Evolutionary conservation across 305 asterid genomes (phyloP).

Genomic region (Lippia alba): DNA sequence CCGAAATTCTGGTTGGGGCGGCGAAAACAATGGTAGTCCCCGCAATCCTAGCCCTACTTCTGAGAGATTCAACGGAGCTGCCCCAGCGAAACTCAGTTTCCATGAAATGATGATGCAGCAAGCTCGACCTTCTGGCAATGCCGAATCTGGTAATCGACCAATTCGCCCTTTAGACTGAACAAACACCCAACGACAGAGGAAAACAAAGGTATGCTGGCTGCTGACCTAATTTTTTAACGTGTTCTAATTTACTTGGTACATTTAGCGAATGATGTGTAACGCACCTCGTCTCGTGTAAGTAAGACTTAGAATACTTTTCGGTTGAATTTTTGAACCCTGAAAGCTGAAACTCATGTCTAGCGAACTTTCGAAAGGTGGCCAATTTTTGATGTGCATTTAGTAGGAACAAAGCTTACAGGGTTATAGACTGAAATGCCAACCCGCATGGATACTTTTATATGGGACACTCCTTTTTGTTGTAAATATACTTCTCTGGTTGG

Average conservation of each 20-base stretch:
- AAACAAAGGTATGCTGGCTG: too few relatives aligned
- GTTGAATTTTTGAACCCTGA: conserved; percentile 10
- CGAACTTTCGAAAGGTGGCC: conserved; percentile 6
- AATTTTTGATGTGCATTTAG: conserved; percentile 26
- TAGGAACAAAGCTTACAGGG: conserved; percentile 16
- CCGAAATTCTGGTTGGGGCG: conserved; percentile 53
- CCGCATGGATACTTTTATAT: conserved; percentile 5
- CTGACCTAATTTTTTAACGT: background rate
- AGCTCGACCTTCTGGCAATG: conserved; percentile 11
- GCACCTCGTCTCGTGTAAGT: conserved; percentile 27
- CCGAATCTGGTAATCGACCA: conserved; percentile 4
- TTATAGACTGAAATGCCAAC: conserved; percentile 17
- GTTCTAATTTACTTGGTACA: background rate
- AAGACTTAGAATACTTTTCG: conserved; percentile 15
- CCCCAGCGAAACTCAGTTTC: conserved; percentile 33
- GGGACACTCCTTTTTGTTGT: conserved; percentile 21
- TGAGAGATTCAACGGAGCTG: conserved; percentile 30
- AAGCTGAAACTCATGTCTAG: background rate
- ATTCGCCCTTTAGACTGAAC: background rate
- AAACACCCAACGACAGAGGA: too few relatives aligned
- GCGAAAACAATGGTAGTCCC: conserved; percentile 26
- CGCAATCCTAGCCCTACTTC: conserved; percentile 15
- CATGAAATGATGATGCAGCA: conserved; percentile 37
- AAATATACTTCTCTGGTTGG: conserved; percentile 21
- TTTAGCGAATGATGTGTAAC: too few relatives aligned